Evolutionary conservation across 2,329 filamentous ascomycete species (phyloP), one percentile per base, ranked within the genome.

Genomic region (Sporothrix curviconia): DNA sequence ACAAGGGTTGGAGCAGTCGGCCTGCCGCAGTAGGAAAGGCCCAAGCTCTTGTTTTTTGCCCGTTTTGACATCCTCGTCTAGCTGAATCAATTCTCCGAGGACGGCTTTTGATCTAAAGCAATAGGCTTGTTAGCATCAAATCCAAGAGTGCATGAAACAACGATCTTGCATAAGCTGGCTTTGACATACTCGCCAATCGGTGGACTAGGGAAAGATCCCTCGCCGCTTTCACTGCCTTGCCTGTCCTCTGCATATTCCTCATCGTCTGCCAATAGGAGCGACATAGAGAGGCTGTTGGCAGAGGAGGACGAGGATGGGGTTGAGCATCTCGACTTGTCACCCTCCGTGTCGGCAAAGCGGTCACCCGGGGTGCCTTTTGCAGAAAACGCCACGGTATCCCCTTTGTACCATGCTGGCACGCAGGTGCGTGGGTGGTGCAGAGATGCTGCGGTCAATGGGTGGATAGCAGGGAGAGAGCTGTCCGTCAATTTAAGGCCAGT

Each of bases 321-420:
- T 5, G 61, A 61, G 7, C 59, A 59, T 32, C 59, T 55, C 15
- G 61, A 62, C 43, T 43, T 60, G 47, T 62, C 61, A 54, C 62
- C 62, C 28, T 42, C 59, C 2, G 52, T 24, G 2, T 39, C 39
- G 19, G 46, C 40, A 7, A 55, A 32, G 39, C 46, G 30, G 24
- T 7, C 19, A 22, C 51, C 56, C 8, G 42, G n/a, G n/a, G n/a
- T n/a, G n/a, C n/a, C n/a, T n/a, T n/a, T n/a, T n/a, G n/a, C n/a
- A n/a, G n/a, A n/a, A n/a, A n/a, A n/a, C n/a, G n/a, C n/a, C n/a
- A n/a, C n/a, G n/a, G n/a, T n/a, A n/a, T n/a, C 39, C 15, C 2
- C 3, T 6, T 7, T 15, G 36, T 39, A 5, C 7, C 19, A 19
- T 12, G 8, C 22, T 15, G 36, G 3, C 24, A 22, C 24, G 9